Evolutionary conservation across 2,329 filamentous ascomycete genomes (phyloP).

Genomic region (Rasamsonia emersonii): DNA sequence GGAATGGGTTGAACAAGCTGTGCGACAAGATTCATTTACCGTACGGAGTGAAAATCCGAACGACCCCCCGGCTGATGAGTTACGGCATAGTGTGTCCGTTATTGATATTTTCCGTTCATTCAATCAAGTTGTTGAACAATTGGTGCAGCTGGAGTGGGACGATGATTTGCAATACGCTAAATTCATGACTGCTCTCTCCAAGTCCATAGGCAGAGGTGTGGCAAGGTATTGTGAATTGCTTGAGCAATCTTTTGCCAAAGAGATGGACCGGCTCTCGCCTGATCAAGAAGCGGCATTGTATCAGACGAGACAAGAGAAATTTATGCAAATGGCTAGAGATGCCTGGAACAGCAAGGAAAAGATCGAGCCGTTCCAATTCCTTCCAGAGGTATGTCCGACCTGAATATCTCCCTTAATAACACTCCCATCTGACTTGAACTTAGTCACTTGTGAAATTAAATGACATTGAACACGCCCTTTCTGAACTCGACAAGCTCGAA

Average conservation of each 20-base stretch:
- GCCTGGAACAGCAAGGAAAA: slow-evolving; percentile 88
- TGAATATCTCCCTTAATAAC: slow-evolving; percentile 1
- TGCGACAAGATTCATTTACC: slow-evolving; percentile 81
- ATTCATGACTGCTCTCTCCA: slow-evolving; percentile 91
- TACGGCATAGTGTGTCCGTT: slow-evolving; percentile 85
- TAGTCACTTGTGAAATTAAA: slow-evolving; percentile 97
- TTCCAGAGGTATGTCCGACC: slow-evolving; percentile 60
- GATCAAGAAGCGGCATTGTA: slow-evolving; percentile 72
- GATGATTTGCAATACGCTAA: slow-evolving; percentile 89
- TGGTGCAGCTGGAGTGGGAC: slow-evolving; percentile 81
- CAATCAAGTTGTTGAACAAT: slow-evolving; percentile 81
- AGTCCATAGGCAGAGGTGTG: slow-evolving; percentile 72
- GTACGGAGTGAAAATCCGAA: slow-evolving; percentile 59
- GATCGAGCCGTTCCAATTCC: slow-evolving; percentile 94
- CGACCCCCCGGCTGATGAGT: slow-evolving; percentile 61
- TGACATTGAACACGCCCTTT: slow-evolving; percentile 90
- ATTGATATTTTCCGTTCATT: slow-evolving; percentile 92
- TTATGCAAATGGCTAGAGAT: slow-evolving; percentile 88
- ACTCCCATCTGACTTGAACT: slow-evolving; percentile 24
- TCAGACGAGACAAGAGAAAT: slow-evolving; percentile 82
- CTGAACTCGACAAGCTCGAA: slow-evolving; percentile 85
- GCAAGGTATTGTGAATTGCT: slow-evolving; percentile 85
- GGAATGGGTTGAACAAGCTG: slow-evolving; percentile 78
- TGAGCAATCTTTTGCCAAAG: slow-evolving; percentile 73
- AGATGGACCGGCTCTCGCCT: slow-evolving; percentile 87